Conservation (phyloP, 2,329 filamentous ascomycete genomes). For the Nannizziopsis barbatae region DNA sequence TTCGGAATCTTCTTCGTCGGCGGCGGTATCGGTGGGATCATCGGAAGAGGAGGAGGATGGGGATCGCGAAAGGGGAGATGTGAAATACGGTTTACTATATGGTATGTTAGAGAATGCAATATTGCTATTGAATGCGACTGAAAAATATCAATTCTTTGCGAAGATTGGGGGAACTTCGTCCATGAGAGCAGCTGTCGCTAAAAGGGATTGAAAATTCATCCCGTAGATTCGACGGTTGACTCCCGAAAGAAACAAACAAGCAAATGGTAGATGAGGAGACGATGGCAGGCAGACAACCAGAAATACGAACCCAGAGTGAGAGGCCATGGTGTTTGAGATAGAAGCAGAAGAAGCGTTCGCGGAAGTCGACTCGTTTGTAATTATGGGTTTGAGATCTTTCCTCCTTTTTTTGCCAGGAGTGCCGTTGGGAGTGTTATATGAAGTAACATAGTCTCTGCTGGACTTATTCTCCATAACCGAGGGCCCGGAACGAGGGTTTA, state of each 20-base stretch:
- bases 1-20: slow-evolving; percentile 96
- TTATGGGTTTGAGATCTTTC: slow-evolving; percentile 56
- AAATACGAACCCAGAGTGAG: not conserved
- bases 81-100: slow-evolving; percentile 7
- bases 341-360: not conserved
- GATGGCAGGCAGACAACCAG: not conserved
- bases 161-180: too few species aligned
- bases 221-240: too few species aligned
- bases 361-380: slow-evolving; percentile 47
- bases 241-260: not conserved
- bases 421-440: slow-evolving; percentile 38
- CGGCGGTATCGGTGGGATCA: slow-evolving; percentile 79
- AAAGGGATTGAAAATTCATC: not conserved
- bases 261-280: not conserved
- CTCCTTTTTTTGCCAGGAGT: slow-evolving; percentile 53
- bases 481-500: too few species aligned
- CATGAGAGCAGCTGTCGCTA: too few species aligned
- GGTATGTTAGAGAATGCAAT: not conserved
- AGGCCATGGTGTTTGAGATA: slow-evolving; percentile 7
- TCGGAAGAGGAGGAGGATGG: slow-evolving; percentile 70
- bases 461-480: slow-evolving; percentile 10
- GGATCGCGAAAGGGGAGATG: slow-evolving; percentile 47
- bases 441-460: slow-evolving; percentile 18
- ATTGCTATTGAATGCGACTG: not conserved
- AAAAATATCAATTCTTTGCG: too few species aligned